Evolutionary conservation across 2,329 filamentous ascomycete genomes (phyloP).

Genomic region (Clarireedia hainanense): DNA sequence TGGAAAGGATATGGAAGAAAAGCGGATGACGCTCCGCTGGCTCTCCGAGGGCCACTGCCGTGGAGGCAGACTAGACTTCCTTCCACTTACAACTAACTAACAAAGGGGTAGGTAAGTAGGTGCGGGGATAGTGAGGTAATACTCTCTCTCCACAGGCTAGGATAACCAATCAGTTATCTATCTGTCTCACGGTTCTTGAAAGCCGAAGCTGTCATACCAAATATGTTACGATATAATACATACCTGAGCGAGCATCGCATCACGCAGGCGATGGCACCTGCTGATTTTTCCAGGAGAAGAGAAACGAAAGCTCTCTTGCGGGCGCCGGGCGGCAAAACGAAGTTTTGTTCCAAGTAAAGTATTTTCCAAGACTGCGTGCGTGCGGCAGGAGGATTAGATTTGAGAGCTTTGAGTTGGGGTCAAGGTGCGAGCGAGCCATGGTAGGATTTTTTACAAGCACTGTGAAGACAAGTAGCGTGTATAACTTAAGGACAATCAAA

Average conservation of each 20-base stretch:
- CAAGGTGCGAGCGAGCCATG: neutral
- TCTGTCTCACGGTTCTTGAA: neutral
- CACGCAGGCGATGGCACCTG: neutral
- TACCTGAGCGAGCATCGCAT: neutral
- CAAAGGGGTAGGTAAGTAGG: too few species aligned
- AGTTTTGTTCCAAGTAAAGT: neutral
- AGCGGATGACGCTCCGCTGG: too few species aligned
- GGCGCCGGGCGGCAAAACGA: neutral
- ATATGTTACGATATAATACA: too few species aligned
- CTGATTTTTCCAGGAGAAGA: neutral
- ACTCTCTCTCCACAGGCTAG: neutral
- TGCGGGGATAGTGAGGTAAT: neutral
- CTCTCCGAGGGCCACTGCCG: too few species aligned
- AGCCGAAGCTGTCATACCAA: too few species aligned
- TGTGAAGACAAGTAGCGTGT: too few species aligned
- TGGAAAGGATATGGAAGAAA: neutral
- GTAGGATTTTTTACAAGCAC: neutral
- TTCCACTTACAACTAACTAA: too few species aligned
- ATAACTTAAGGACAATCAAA: too few species aligned
- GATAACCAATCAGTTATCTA: neutral
- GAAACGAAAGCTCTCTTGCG: too few species aligned
- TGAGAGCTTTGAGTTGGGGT: neutral
- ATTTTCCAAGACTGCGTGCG: neutral
- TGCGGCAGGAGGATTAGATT: neutral
- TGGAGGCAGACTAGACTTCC: too few species aligned